These are phyloP conservation scores for Agastache rugosa DNA, from an alignment of 257 asterid genomes.

Conservation along the genomic window DNA sequence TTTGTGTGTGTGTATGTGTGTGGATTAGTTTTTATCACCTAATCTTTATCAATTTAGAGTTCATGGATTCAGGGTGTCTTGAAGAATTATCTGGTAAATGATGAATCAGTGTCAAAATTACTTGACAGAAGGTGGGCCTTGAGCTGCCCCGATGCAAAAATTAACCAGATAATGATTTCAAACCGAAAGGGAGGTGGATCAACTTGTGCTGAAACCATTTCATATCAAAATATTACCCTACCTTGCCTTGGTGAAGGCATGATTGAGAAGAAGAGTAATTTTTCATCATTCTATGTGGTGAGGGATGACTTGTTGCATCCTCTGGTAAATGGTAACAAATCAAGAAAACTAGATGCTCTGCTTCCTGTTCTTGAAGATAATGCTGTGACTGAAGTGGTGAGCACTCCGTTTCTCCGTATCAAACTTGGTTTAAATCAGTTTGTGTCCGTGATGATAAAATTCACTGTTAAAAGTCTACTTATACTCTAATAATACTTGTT, in stretches of 20 bases:
- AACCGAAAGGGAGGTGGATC: conserved; percentile 38
- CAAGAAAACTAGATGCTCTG: conserved; percentile 84
- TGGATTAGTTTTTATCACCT: conserved; percentile 19
- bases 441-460: background rate
- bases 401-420: conserved; percentile 31
- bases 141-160: conserved; percentile 69
- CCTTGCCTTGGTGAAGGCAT: conserved; percentile 56
- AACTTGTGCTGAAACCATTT: conserved; percentile 32
- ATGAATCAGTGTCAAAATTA: conserved; percentile 52
- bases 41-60: background rate
- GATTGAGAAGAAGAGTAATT: conserved; percentile 29
- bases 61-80: conserved; percentile 43
- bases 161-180: conserved; percentile 61
- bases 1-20: background rate
- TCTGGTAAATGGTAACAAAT: conserved; percentile 89
- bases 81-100: conserved; percentile 42
- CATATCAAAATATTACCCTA: conserved; percentile 47
- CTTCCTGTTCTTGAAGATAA: conserved; percentile 83
- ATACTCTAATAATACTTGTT: background rate
- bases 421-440: background rate
- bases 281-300: conserved; percentile 72
- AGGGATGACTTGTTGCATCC: conserved; percentile 96
- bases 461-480: background rate
- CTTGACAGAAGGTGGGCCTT: conserved; percentile 77
- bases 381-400: conserved; percentile 79